A percentile compares a stretch with the other conserved stretches of the same genome.
Conservation (phyloP, 2,329 filamentous ascomycete species). For the Talaromyces amestolkiae region DNA sequence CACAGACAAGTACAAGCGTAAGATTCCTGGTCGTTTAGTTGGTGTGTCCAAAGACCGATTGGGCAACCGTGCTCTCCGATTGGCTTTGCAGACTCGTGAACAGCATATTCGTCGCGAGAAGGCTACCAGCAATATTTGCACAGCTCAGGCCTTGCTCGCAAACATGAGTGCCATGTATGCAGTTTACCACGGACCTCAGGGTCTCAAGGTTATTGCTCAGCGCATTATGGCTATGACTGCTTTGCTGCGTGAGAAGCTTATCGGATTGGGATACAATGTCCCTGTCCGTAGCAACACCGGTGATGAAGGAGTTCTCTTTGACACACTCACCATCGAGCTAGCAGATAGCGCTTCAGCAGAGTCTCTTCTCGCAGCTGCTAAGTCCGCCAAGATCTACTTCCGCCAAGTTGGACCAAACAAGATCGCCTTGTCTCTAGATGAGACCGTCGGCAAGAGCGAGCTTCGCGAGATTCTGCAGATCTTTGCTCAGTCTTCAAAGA, state of each 20-base stretch:
- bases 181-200: constrained; percentile 84
- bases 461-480: constrained; percentile 57
- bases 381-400: constrained; percentile 58
- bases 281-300: constrained; percentile 56
- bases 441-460: constrained; percentile 61
- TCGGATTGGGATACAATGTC: constrained; percentile 63
- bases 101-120: constrained; percentile 96
- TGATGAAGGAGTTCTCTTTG: constrained; percentile 65
- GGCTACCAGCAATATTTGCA: constrained; percentile 96
- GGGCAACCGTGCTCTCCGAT: constrained; percentile 74
- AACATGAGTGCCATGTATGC: constrained; percentile 97
- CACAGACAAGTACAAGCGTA: constrained; percentile 85
- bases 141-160: constrained; percentile 85
- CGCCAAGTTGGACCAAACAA: constrained; percentile 60
- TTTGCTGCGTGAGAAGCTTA: constrained; percentile 64
- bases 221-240: constrained; percentile 70
- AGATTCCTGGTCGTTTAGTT: constrained; percentile 86
- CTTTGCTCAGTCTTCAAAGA: constrained; percentile 47
- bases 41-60: constrained; percentile 88
- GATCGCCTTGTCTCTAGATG: constrained; percentile 75
- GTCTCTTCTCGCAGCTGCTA: constrained; percentile 53
- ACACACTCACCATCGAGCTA: constrained; percentile 71
- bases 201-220: constrained; percentile 79
- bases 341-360: constrained; percentile 51
- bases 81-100: constrained; percentile 88